Conservation (phyloP, 805 yeast species). For the Pichia nanzhaoensis region DNA sequence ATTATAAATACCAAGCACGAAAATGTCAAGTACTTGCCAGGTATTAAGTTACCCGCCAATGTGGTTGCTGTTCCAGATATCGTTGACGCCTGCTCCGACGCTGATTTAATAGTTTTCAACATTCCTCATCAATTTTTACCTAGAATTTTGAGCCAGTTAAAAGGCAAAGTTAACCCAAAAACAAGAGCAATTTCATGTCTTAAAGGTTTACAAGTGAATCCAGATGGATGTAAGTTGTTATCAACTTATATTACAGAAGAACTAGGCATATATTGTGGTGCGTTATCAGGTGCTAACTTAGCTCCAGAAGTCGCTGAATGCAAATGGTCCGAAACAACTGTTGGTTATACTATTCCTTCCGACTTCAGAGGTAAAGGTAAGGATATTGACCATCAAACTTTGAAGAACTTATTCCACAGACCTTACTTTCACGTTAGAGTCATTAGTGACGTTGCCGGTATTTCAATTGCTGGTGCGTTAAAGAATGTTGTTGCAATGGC, state of each 20-base stretch:
- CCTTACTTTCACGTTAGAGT: slow-evolving; percentile 97
- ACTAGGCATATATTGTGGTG: slow-evolving; percentile 90
- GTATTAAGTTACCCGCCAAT: slow-evolving; percentile 77
- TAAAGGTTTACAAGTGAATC: slow-evolving; percentile 87
- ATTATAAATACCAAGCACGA: slow-evolving; percentile 88
- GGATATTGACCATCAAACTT: slow-evolving; percentile 64
- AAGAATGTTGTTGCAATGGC: slow-evolving; percentile 95
- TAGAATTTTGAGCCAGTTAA: slow-evolving; percentile 65
- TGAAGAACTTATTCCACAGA: slow-evolving; percentile 88
- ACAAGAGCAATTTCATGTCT: slow-evolving; percentile 91
- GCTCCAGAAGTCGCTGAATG: slow-evolving; percentile 96
- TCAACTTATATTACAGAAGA: slow-evolving; percentile 73
- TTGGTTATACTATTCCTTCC: slow-evolving; percentile 74
- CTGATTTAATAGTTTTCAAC: slow-evolving; percentile 87
- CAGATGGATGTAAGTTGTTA: slow-evolving; percentile 77
- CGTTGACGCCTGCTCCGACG: slow-evolving; percentile 64
- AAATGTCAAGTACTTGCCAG: slow-evolving; percentile 93
- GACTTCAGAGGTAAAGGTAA: slow-evolving; percentile 62
- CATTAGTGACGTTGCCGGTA: slow-evolving; percentile 90
- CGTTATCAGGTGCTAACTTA: slow-evolving; percentile 91
- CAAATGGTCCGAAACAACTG: slow-evolving; percentile 96
- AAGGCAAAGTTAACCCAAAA: slow-evolving; percentile 62
- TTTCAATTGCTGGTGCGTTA: slow-evolving; percentile 93
- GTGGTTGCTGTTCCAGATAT: slow-evolving; percentile 83
- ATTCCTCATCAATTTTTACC: slow-evolving; percentile 95